Base-by-base conservation (phyloP, 106 monocot species). In the Hemerocallis citrina region DNA sequence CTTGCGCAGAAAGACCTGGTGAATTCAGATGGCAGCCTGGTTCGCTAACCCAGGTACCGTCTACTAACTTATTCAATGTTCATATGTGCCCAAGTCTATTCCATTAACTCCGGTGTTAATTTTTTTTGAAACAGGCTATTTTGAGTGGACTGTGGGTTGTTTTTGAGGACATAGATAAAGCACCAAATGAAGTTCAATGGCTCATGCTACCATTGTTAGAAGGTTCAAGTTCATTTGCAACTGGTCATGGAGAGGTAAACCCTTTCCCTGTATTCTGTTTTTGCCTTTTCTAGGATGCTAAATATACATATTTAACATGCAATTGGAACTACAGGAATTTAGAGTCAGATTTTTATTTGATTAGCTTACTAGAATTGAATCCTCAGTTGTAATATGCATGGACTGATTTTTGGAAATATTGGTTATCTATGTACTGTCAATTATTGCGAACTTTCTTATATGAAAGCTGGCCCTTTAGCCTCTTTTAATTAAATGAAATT, bases 11-110 rank as follows among this genome's bases (percentile, higher is more conserved):
- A 31, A 54, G 78, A 66, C 96, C 96, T 58, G 96, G 96, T 64
- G 81, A 96, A 72, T 96, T 96, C 54, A 79, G 68, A 76, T 96
- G 96, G 96, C 84, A 91, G 61, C 87, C 90, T 61, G 96, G 96
- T 25, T 87, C 91, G 52, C 84, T 96, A 19, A 91, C 87, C 3
- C 96, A 96, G 90, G 95, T 90, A 2, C 79, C 62, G 29, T 41
- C 51, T 63, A 43, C 20, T 67, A 24, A 30, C 28, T 61, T 34
- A 30, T 41, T n/a, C n/a, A 50, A 15, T 55, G 43, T 0, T n/a
- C 21, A 17, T 3, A 23, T 52, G 25, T 57, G 9, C 15, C 13
- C n/a, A 36, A 50, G 21, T 69, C 35, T 31, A 14, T 16, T 9
- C 23, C 16, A 54, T 32, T 14, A 56, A 35, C 27, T 27, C 45